These are phyloP conservation scores for Eurotiales sp. DNA, from an alignment of 2,329 filamentous ascomycete genomes.

Conservation along the genomic window DNA sequence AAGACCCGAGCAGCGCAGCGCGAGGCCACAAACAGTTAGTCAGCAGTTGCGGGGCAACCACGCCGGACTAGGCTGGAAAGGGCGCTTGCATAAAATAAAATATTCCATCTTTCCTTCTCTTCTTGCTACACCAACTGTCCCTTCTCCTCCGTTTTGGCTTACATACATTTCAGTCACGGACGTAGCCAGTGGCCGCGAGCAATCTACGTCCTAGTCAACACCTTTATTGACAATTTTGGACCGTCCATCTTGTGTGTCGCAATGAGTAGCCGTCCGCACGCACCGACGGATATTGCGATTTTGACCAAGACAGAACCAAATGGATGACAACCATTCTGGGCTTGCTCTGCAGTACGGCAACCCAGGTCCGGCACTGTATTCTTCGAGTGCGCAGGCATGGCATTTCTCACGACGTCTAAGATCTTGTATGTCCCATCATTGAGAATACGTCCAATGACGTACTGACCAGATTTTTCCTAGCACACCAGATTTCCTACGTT, in stretches of 20 bases:
- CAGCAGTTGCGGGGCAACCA: slow-evolving; percentile 29
- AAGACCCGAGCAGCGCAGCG: no score
- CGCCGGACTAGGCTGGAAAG: slow-evolving; percentile 4
- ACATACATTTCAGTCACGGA: no score
- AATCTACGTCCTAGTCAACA: no score
- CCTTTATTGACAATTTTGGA: not conserved
- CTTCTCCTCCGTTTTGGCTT: not conserved
- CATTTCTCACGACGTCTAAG: slow-evolving; percentile 40
- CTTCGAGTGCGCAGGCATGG: slow-evolving; percentile 47
- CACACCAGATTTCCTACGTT: slow-evolving; percentile 26
- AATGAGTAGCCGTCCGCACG: slow-evolving; percentile 7
- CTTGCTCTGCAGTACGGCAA: slow-evolving; percentile 57
- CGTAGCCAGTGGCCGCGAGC: no score
- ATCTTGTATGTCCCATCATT: slow-evolving; percentile 20
- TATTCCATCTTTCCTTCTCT: not conserved
- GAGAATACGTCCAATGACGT: not conserved
- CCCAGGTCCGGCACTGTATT: slow-evolving; percentile 51
- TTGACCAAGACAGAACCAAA: slow-evolving; percentile 38
- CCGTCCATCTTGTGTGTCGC: slow-evolving; percentile 1
- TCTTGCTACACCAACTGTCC: not conserved
- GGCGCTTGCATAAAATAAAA: not conserved
- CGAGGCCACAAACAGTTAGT: not conserved
- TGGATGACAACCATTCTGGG: slow-evolving; percentile 50
- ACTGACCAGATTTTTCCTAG: slow-evolving; percentile 8
- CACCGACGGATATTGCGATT: slow-evolving; percentile 4